Evolutionary conservation across 2,329 filamentous ascomycete genomes (phyloP).

Genomic region (Orbilia brochopaga): DNA sequence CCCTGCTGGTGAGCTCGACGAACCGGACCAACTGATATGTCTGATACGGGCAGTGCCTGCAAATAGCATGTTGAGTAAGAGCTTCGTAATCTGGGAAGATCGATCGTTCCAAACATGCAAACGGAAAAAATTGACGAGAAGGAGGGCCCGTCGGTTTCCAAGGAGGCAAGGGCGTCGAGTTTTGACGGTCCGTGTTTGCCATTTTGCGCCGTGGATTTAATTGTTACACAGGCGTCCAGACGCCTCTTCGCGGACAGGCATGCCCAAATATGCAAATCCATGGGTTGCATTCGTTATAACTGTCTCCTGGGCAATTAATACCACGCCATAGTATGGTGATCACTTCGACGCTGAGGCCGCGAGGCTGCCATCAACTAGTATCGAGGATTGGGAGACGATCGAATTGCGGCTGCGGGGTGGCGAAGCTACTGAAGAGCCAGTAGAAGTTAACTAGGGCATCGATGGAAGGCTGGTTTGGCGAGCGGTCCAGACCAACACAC

Average conservation of each 20-base stretch:
- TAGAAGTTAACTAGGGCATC: background rate
- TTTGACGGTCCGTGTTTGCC: background rate
- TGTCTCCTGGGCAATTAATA: no score
- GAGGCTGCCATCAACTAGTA: no score
- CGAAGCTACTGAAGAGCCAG: background rate
- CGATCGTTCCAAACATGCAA: background rate
- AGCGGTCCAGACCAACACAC: conserved; percentile 7
- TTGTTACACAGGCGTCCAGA: no score
- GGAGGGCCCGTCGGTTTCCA: background rate
- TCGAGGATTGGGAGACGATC: no score
- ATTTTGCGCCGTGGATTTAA: background rate
- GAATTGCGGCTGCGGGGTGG: background rate
- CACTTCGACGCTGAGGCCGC: no score
- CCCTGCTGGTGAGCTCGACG: background rate
- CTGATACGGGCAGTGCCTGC: no score
- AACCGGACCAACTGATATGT: background rate
- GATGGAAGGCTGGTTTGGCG: background rate
- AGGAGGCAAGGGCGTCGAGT: background rate
- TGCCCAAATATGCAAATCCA: no score
- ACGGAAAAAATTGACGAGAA: background rate
- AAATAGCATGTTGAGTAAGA: background rate
- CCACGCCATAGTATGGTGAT: no score
- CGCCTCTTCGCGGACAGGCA: no score
- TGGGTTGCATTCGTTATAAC: no score
- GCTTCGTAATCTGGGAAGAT: background rate